A percentile compares a stretch with the other conserved stretches of the same genome.
Evolutionary conservation across 129 eudicot species (phyloP).

Genomic region (sunflower (Helianthus annuus)): HanXRQr2.0-SUNRISE NC_035437.2:167451662-167452161

Average conservation of each 20-base stretch:
- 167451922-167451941: constrained; percentile 21
- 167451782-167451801: constrained; percentile 64
- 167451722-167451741: constrained; percentile 29
- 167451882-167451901: constrained; percentile 25
- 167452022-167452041: neutral
- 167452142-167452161: constrained; percentile 25
- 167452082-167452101: constrained; percentile 22
- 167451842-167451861: constrained; percentile 27
- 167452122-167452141: constrained; percentile 32
- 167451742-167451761: constrained; percentile 39
- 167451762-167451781: constrained; percentile 41
- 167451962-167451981: constrained; percentile 24
- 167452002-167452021: neutral
- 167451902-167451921: constrained; percentile 21
- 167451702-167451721: constrained; percentile 20
- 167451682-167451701: neutral
- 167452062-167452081: constrained; percentile 41
- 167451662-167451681: constrained; percentile 9
- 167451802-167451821: constrained; percentile 63
- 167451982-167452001: neutral
- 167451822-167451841: constrained; percentile 38
- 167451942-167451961: constrained; percentile 23
- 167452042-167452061: constrained; percentile 20
- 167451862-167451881: constrained; percentile 9
- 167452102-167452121: constrained; percentile 35